These are phyloP conservation scores for Plantago major DNA, from an alignment of 257 asterid species.

Conservation along the genomic window DNA sequence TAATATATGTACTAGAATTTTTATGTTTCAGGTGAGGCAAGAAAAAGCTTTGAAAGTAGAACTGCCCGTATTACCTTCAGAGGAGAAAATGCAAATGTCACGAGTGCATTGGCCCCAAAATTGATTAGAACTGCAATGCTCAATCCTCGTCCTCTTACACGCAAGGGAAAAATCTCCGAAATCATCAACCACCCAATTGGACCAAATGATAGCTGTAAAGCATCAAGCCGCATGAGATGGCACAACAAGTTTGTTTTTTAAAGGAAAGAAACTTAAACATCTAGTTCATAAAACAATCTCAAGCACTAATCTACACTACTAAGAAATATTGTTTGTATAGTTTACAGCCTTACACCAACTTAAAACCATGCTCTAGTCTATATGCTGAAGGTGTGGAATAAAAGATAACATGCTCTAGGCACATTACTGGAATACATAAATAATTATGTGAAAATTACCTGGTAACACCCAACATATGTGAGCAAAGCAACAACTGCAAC, in stretches of 20 bases:
- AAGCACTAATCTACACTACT: background rate
- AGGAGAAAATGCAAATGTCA: constrained; percentile 93
- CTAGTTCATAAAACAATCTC: no score
- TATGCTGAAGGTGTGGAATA: background rate
- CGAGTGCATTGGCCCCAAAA: constrained; percentile 84
- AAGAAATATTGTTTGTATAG: background rate
- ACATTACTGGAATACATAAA: background rate
- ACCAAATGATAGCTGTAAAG: constrained; percentile 84
- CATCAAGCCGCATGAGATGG: constrained; percentile 4
- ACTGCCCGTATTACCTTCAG: constrained; percentile 45
- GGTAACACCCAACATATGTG: constrained; percentile 92
- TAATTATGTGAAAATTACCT: constrained; percentile 38
- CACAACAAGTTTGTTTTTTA: constrained; percentile 7
- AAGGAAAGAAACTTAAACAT: background rate
- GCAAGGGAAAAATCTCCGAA: constrained; percentile 88
- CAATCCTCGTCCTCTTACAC: constrained; percentile 84
- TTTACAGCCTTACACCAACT: background rate
- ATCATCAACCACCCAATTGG: constrained; percentile 99
- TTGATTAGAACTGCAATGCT: constrained; percentile 84
- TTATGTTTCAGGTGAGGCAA: background rate
- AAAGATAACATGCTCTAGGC: constrained; percentile 1
- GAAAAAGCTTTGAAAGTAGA: background rate
- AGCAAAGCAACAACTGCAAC: constrained; percentile 86
- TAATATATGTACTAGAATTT: background rate
- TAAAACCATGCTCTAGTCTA: constrained; percentile 3